phyloP scores from a whole-genome alignment of 257 asterid genomes.

The Salvia hispanica region DNA sequence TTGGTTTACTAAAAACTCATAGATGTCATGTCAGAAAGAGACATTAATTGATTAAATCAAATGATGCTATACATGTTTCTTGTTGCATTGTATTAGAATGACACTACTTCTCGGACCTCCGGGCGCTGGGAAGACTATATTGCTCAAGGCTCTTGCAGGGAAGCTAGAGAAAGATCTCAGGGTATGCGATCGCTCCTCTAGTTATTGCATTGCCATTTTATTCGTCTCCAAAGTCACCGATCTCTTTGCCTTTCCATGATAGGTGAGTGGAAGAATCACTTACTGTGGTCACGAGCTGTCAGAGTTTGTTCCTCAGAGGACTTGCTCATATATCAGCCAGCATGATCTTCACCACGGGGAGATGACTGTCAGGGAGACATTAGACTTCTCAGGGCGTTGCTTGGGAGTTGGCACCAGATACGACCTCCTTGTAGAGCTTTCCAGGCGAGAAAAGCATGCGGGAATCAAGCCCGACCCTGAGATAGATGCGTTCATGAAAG shows the following conservation, averaged over 20 bases:
- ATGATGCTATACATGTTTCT: not conserved
- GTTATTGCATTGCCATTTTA: not conserved
- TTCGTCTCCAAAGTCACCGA: not conserved
- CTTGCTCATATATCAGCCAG: constrained; percentile 89
- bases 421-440: constrained; percentile 76
- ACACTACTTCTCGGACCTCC: constrained; percentile 99
- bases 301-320: constrained; percentile 83
- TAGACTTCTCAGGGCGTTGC: constrained; percentile 87
- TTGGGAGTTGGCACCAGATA: constrained; percentile 89
- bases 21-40: too few relatives aligned
- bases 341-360: constrained; percentile 93
- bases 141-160: constrained; percentile 84
- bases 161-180: constrained; percentile 59
- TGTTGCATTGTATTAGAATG: constrained; percentile 53
- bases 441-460: constrained; percentile 75
- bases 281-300: constrained; percentile 87
- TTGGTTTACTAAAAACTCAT: constrained; percentile 32
- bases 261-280: constrained; percentile 73
- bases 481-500: constrained; percentile 95
- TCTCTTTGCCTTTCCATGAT: constrained; percentile 20
- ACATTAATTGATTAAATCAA: not conserved
- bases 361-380: constrained; percentile 88
- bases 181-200: constrained; percentile 25
- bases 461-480: constrained; percentile 92
- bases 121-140: constrained; percentile 80